Conservation (phyloP, 1,139 yeast genomes). For the Tardiomyces digboiensis region DNA sequence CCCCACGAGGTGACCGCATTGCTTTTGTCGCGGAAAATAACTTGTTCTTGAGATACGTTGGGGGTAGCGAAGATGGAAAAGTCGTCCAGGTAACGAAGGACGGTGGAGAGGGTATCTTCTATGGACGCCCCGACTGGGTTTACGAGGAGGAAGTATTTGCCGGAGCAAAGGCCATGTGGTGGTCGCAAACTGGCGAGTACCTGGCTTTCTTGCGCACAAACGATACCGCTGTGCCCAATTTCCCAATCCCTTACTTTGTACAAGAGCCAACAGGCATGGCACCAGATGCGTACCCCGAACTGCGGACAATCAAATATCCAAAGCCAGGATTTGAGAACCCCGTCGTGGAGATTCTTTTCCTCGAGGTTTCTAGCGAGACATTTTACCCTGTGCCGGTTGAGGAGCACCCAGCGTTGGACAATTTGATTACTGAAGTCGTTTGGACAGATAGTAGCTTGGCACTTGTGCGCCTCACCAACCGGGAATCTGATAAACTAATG, state of each 20-base stretch:
- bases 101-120: constrained; percentile 58
- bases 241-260: constrained; percentile 55
- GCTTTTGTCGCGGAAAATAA: constrained; percentile 62
- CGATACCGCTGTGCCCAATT: constrained; percentile 60
- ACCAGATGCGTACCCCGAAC: constrained; percentile 46
- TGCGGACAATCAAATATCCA: constrained; percentile 63
- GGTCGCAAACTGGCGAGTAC: constrained; percentile 66
- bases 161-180: constrained; percentile 66
- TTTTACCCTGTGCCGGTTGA: constrained; percentile 21
- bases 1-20: constrained; percentile 58
- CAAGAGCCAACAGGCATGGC: constrained; percentile 25
- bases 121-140: constrained; percentile 95
- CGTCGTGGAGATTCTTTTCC: constrained; percentile 38
- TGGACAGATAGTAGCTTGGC: constrained; percentile 57
- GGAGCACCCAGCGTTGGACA: constrained; percentile 16
- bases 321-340: constrained; percentile 84
- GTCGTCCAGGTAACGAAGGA: constrained; percentile 47
- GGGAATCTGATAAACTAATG: constrained; percentile 54
- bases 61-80: constrained; percentile 14
- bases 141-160: constrained; percentile 87
- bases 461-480: constrained; percentile 57
- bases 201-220: constrained; percentile 59
- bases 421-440: constrained; percentile 55
- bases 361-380: constrained; percentile 29
- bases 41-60: constrained; percentile 39